These are phyloP conservation scores for Westerdykella aurantiaca DNA, from an alignment of 2,329 filamentous ascomycete genomes.

Conservation along the genomic window DNA sequence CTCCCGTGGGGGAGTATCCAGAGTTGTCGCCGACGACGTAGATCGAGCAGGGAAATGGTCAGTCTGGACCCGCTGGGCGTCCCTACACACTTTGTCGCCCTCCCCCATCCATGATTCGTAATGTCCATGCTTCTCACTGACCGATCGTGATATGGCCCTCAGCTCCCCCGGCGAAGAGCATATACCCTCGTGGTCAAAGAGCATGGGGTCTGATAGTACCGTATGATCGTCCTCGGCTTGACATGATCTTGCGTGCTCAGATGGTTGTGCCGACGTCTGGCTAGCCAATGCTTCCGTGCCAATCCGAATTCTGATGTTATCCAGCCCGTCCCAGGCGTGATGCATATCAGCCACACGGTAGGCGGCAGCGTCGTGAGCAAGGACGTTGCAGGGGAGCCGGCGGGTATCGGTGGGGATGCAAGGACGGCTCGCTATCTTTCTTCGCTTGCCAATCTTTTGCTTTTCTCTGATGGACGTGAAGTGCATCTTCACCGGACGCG, in stretches of 20 bases:
- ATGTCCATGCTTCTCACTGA: background rate
- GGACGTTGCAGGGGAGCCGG: too few relatives aligned
- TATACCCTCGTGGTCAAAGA: constrained; percentile 27
- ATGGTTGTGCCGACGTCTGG: constrained; percentile 10
- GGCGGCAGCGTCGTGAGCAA: constrained; percentile 2
- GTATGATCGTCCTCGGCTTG: background rate
- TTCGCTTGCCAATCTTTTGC: constrained; percentile 29
- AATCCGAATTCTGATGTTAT: constrained; percentile 32
- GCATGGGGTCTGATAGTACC: constrained; percentile 23
- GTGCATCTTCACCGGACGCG: constrained; percentile 25
- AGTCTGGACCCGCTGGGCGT: too few relatives aligned
- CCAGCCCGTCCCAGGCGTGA: constrained; percentile 7
- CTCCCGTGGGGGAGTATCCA: too few relatives aligned
- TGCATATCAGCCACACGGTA: constrained; percentile 9
- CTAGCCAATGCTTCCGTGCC: constrained; percentile 32
- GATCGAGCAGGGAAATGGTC: too few relatives aligned
- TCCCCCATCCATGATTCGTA: background rate
- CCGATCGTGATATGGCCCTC: too few relatives aligned
- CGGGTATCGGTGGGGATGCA: background rate
- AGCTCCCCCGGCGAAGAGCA: constrained; percentile 1
- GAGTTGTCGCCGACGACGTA: too few relatives aligned
- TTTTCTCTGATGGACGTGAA: constrained; percentile 24
- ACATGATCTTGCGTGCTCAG: constrained; percentile 6
- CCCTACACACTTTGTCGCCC: too few relatives aligned
- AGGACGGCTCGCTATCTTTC: constrained; percentile 13